Evolutionary conservation across 2,329 filamentous ascomycete species (phyloP).

Genomic region (Fusarium bulbicola): DNA sequence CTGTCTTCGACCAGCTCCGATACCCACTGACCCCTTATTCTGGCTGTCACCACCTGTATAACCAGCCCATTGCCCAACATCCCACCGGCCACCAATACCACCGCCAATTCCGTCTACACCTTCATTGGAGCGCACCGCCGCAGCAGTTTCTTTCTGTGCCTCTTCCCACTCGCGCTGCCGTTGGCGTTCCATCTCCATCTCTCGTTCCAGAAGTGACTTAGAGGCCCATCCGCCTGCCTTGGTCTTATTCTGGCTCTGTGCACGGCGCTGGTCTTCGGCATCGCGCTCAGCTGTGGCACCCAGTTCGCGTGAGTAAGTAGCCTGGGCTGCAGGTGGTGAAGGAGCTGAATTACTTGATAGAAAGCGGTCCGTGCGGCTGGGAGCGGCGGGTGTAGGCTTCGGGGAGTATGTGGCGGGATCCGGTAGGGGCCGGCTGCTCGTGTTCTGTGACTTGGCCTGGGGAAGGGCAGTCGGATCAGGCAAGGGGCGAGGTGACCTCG

Average conservation of each 20-base stretch:
- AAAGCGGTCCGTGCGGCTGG: conserved; percentile 66
- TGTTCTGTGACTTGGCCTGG: conserved; percentile 14
- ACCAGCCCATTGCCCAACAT: conserved; percentile 78
- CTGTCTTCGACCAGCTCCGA: conserved; percentile 76
- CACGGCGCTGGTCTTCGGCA: conserved; percentile 68
- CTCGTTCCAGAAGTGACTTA: conserved; percentile 78
- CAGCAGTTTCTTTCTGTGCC: conserved; percentile 71
- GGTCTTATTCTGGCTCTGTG: conserved; percentile 66
- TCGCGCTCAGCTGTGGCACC: conserved; percentile 69
- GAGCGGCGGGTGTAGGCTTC: conserved; percentile 32
- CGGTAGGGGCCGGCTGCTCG: conserved; percentile 33
- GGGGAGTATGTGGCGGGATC: conserved; percentile 31
- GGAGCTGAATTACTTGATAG: conserved; percentile 65
- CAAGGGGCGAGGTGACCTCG: conserved; percentile 58
- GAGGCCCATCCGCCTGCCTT: conserved; percentile 71
- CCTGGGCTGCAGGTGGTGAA: conserved; percentile 49
- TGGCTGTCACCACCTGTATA: conserved; percentile 80
- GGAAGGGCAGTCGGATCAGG: conserved; percentile 55
- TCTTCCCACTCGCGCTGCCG: conserved; percentile 84
- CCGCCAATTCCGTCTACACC: conserved; percentile 71
- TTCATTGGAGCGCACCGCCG: conserved; percentile 60
- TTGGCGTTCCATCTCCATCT: conserved; percentile 83
- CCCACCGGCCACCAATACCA: conserved; percentile 76
- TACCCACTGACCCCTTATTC: conserved; percentile 72
- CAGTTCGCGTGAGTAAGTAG: conserved; percentile 65